Conservation (phyloP, 257 asterid genomes). For the Solanum acaule region DNA sequence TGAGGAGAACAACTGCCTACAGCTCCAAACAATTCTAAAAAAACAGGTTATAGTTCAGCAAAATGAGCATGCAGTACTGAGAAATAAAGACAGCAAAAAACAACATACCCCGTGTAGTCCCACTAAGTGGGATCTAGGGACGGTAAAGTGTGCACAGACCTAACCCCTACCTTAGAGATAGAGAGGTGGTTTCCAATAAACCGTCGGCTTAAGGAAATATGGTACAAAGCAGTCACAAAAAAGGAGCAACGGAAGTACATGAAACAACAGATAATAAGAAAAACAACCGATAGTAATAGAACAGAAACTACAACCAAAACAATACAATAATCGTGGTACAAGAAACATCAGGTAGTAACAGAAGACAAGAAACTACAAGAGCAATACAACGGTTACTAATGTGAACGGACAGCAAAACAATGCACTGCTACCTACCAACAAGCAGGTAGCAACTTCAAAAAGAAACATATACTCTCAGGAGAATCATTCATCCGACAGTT, state of each 20-base stretch:
- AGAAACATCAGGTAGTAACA: background rate
- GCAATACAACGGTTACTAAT: no score
- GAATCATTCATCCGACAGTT: background rate
- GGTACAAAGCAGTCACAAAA: background rate
- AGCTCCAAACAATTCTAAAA: background rate
- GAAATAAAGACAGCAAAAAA: background rate
- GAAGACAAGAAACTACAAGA: background rate
- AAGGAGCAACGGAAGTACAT: background rate
- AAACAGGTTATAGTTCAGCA: background rate
- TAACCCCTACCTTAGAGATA: background rate
- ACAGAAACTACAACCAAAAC: background rate
- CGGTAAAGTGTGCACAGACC: background rate
- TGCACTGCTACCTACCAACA: background rate
- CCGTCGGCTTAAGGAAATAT: background rate
- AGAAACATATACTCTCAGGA: background rate
- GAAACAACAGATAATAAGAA: background rate
- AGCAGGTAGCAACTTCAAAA: background rate
- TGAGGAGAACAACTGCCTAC: background rate
- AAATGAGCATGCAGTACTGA: background rate
- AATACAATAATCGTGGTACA: background rate
- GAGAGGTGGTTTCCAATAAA: background rate
- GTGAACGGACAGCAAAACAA: background rate
- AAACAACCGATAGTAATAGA: background rate
- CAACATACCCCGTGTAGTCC: background rate
- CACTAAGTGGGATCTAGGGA: background rate